Base-by-base conservation (phyloP, 495 filamentous ascomycete species). In the Trichocladium uniseriatum region DNA sequence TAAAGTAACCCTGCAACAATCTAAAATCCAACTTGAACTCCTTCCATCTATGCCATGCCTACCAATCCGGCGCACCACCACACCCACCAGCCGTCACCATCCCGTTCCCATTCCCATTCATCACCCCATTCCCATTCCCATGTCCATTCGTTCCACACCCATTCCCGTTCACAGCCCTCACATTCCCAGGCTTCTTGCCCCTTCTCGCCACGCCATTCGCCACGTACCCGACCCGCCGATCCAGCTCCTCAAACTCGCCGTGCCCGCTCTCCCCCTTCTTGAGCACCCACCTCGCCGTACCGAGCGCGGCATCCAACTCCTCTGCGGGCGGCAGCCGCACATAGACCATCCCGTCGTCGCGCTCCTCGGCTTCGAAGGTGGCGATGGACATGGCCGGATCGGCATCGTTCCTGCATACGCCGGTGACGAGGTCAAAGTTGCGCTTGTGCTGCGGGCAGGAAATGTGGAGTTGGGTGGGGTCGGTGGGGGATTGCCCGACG, bases 381-480 rank as follows among this genome's bases (percentile, higher is more conserved):
- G 89, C 89, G 57, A 97, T 89, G 48, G 82, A 90, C 45, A 94
- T 27, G 24, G 36, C 9, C 22, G 15, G 19, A 13, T 67, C 70
- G 24, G 77, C 73, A 63, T 95, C 90, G 55, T 86, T 94, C 5
- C 74, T 78, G 68, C 91, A 95, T 14, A 71, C 69, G 0, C 91
- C 91, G 0, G 78, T 76, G 36, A 75, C 75, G 16, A 96, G 79
- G 52, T 85, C 79, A 62, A 84, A 97, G 67, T 95, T 95, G 48
- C 86, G 81, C 71, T 97, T 97, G 71, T 97, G 91, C 65, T 84
- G 81, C 2, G 91, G 91, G 65, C 90, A 97, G 2, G 82, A 86
- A 3, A 97, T 81, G 82, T 84, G 95, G 24, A 87, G 84, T 11
- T 24, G 6, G 29, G 62, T 58, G 27, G 45, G 63, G 62, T 13